These are phyloP conservation scores for Paramecium sonneborni DNA, from an alignment of 73 alveolate species.

Conservation along the genomic window DNA sequence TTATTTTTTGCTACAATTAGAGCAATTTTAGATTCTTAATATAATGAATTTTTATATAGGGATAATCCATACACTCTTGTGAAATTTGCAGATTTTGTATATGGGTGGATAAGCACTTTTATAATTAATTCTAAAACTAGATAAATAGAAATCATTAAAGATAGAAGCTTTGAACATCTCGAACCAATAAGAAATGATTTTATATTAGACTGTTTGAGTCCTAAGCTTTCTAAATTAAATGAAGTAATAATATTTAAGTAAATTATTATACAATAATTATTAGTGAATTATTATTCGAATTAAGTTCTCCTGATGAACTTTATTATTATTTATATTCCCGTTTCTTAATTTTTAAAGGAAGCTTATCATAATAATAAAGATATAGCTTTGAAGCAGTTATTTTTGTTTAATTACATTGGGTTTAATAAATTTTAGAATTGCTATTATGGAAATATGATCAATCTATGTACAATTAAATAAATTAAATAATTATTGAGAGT, in stretches of 20 bases:
- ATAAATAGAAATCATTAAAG: conserved; percentile 69
- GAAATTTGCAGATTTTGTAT: conserved; percentile 80
- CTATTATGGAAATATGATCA: conserved; percentile 72
- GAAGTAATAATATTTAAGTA: conserved; percentile 76
- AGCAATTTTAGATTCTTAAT: conserved; percentile 84
- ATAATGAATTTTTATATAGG: conserved; percentile 72
- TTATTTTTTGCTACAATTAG: conserved; percentile 68
- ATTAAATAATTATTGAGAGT: conserved; percentile 30
- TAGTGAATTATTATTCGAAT: conserved; percentile 79
- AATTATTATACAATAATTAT: not conserved
- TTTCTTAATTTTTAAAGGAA: conserved; percentile 78
- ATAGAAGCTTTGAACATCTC: conserved; percentile 71
- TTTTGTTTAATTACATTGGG: conserved; percentile 62
- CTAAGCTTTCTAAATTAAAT: conserved; percentile 75
- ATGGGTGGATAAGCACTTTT: conserved; percentile 81
- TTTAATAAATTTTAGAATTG: conserved; percentile 66
- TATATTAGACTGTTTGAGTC: conserved; percentile 69
- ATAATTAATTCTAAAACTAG: conserved; percentile 71
- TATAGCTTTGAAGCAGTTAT: conserved; percentile 70
- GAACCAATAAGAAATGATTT: conserved; percentile 70
- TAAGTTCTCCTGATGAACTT: conserved; percentile 76
- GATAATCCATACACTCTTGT: conserved; percentile 62
- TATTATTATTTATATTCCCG: conserved; percentile 79
- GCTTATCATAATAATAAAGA: conserved; percentile 64
- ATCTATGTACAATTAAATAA: conserved; percentile 59